A percentile compares a stretch with the other conserved stretches of the same genome.
Evolutionary conservation across 139 green algal species (phyloP).

Genomic region (Chlorella sp.): DNA sequence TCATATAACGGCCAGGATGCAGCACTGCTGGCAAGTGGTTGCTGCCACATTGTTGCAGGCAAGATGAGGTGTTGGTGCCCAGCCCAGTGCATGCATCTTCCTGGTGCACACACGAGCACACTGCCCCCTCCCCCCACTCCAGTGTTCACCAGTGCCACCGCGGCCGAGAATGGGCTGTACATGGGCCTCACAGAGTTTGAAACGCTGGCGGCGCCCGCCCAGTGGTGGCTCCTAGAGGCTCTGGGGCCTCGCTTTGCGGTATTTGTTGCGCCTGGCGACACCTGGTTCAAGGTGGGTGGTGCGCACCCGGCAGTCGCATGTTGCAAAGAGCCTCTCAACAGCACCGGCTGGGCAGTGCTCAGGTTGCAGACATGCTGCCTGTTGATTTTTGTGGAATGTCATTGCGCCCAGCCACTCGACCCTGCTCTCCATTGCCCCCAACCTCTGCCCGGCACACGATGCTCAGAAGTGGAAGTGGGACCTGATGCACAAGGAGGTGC

Average conservation of each 20-base stretch:
- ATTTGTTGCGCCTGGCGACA: conserved; percentile 1
- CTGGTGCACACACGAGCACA: no score
- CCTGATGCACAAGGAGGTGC: conserved; percentile 8
- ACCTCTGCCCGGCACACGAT: not conserved
- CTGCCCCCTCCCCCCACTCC: no score
- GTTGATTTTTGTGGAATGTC: no score
- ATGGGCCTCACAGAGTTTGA: conserved; percentile 24
- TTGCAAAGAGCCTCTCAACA: no score
- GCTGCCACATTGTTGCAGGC: no score
- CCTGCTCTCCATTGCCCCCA: not conserved
- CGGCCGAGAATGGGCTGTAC: conserved; percentile 10
- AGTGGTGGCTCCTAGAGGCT: conserved; percentile 30
- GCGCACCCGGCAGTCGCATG: not conserved
- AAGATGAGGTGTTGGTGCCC: no score
- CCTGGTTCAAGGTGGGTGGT: conserved; percentile 18
- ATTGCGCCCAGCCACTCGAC: not conserved
- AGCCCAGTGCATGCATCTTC: no score
- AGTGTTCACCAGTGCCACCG: not conserved
- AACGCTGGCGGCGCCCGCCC: conserved; percentile 2
- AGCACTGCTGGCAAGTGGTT: no score
- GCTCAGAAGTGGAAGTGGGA: conserved; percentile 32
- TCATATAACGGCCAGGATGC: no score
- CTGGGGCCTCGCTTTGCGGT: conserved; percentile 7
- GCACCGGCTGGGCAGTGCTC: no score
- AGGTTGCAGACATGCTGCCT: no score